Evolutionary conservation across 345 rosid species (phyloP).

Genomic region (Murraya paniculata): DNA sequence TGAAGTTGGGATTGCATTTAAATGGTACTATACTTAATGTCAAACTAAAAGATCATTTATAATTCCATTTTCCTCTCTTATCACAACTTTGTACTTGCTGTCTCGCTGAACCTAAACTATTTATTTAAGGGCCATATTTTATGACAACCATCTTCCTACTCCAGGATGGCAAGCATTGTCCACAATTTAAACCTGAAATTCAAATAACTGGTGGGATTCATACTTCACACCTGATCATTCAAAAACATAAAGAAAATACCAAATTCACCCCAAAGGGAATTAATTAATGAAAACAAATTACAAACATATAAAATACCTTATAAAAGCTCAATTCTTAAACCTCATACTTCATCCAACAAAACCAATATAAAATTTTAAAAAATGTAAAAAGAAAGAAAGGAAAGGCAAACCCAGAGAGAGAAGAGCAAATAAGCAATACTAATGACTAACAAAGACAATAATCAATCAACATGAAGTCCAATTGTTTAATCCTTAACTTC

Average conservation of each 20-base stretch:
- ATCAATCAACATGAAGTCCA: background rate
- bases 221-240: background rate
- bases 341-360: background rate
- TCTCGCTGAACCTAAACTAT: background rate
- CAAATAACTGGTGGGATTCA: background rate
- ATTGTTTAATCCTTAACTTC: background rate
- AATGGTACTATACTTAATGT: background rate
- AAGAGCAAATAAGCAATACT: background rate
- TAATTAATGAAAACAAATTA: background rate
- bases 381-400: background rate
- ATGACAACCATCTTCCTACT: background rate
- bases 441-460: background rate
- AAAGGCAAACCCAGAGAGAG: background rate
- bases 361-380: background rate
- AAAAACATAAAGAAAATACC: background rate
- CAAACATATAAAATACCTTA: background rate
- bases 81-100: background rate
- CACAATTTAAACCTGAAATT: background rate
- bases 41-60: background rate
- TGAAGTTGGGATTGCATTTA: background rate
- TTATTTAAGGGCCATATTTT: background rate
- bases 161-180: background rate
- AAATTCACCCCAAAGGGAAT: background rate
- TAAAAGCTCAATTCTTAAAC: background rate
- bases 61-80: background rate